Conservation (phyloP, 192 early-diverging fungal genomes). For the Backusella macrospora region DNA sequence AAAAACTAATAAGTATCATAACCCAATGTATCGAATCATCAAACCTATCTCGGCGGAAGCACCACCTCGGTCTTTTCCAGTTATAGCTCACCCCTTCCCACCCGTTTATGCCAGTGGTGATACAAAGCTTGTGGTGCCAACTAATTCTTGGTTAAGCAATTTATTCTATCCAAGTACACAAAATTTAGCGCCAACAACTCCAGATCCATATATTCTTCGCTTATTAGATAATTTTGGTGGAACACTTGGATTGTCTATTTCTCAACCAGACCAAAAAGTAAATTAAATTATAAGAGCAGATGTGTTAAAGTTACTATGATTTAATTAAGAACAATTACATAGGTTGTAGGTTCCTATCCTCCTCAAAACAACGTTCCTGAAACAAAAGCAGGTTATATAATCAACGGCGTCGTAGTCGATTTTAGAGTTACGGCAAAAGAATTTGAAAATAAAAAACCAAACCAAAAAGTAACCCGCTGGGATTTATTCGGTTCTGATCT, state of each 20-base stretch:
- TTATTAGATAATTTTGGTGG: constrained; percentile 38
- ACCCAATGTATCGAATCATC: background rate
- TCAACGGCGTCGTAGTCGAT: constrained; percentile 36
- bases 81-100: constrained; percentile 28
- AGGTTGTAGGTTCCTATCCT: constrained; percentile 30
- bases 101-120: constrained; percentile 23
- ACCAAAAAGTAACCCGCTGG: constrained; percentile 29
- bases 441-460: constrained; percentile 19
- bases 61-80: constrained; percentile 22
- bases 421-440: constrained; percentile 34
- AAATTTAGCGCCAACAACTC: constrained; percentile 34
- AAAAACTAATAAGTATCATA: background rate
- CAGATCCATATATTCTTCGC: constrained; percentile 42
- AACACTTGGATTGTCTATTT: constrained; percentile 34
- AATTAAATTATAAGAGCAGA: background rate
- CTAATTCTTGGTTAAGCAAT: constrained; percentile 42
- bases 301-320: background rate
- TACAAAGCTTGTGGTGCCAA: constrained; percentile 26
- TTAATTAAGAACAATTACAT: constrained; percentile 8
- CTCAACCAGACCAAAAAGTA: constrained; percentile 29
- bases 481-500: constrained; percentile 32
- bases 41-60: constrained; percentile 16
- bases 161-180: constrained; percentile 38
- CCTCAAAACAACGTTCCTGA: constrained; percentile 37
- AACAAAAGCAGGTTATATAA: constrained; percentile 27